Evolutionary conservation across 768 basidiomycete genomes (phyloP), one percentile per base, ranked within the genome.

Genomic region (Lepiota venenata): DNA sequence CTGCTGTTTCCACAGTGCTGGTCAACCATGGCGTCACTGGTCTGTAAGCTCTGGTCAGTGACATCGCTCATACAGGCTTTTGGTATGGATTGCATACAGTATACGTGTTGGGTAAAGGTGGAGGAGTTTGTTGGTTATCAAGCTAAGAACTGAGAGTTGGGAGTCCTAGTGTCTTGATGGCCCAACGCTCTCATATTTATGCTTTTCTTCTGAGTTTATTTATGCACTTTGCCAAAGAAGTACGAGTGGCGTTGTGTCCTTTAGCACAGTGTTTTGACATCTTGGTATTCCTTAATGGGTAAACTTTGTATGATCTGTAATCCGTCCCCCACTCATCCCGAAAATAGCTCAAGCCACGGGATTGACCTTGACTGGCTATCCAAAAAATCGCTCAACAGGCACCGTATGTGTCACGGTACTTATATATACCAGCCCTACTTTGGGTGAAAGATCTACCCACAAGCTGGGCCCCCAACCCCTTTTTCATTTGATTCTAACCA

Each of bases 1-100:
- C 58, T 58, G 61, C 49, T 58, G 60, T 62, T 71, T 65, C 81
- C 81, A 63, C 83, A 85, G 69, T 59, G 64, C 55, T 60, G 61
- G 48, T 76, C 63, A 66, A 75, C 74, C 62, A 75, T 72, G 56
- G 76, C 76, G 59, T 69, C 68, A 59, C 64, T 66, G 59, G 58
- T 67, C 73, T 74, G 56, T 55, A 57, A 44, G 32, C 37, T 27
- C 21, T 57, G 35, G 32, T 56, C 18, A 53, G 43, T 47, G 39
- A 43, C 15, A 51, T 60, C 44, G 48, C 58, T 46, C 48, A 47
- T 56, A 32, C 9, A 3, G 47, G 50, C 37, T 50, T 47, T 57
- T 53, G 48, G 44, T 51, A 45, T 42, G 60, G 45, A 44, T 47
- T 36, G 20, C 56, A 6, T 46, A 57, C 56, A 39, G 56, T 35